Evolutionary conservation across 306 rosid species (phyloP).

Genomic region (Prinsepia uniflora): DNA sequence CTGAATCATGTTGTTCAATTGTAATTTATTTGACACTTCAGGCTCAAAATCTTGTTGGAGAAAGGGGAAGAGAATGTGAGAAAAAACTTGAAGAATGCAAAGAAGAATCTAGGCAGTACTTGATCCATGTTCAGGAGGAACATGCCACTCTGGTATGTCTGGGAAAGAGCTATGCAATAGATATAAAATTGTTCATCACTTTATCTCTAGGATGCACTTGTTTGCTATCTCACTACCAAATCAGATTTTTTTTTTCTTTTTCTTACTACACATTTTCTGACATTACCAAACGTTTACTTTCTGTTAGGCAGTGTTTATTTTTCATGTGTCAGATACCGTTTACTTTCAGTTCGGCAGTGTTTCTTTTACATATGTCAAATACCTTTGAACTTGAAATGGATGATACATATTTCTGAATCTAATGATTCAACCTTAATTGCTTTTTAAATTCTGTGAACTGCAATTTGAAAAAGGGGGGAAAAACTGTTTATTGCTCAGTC

Average conservation of each 20-base stretch:
- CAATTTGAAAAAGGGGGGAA: neutral
- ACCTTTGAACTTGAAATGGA: neutral
- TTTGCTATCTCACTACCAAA: constrained; percentile 1
- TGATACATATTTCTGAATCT: neutral
- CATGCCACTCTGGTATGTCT: constrained; percentile 60
- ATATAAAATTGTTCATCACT: constrained; percentile 12
- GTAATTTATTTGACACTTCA: constrained; percentile 41
- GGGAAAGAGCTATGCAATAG: constrained; percentile 18
- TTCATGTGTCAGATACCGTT: neutral
- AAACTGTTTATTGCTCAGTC: neutral
- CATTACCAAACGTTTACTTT: constrained; percentile 1
- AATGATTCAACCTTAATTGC: neutral
- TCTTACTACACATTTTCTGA: neutral
- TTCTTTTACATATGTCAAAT: neutral
- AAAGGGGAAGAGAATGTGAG: constrained; percentile 49
- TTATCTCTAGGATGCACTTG: neutral
- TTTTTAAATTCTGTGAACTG: neutral
- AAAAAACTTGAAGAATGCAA: constrained; percentile 56
- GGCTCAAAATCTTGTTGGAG: constrained; percentile 60
- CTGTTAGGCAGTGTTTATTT: neutral
- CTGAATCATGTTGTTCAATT: constrained; percentile 27
- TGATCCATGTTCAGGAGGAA: constrained; percentile 64
- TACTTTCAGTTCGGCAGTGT: neutral
- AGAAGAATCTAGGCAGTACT: constrained; percentile 65
- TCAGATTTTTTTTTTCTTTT: neutral